Base-by-base conservation (phyloP, 768 basidiomycete species). In the Phaeotremella fagi region DNA sequence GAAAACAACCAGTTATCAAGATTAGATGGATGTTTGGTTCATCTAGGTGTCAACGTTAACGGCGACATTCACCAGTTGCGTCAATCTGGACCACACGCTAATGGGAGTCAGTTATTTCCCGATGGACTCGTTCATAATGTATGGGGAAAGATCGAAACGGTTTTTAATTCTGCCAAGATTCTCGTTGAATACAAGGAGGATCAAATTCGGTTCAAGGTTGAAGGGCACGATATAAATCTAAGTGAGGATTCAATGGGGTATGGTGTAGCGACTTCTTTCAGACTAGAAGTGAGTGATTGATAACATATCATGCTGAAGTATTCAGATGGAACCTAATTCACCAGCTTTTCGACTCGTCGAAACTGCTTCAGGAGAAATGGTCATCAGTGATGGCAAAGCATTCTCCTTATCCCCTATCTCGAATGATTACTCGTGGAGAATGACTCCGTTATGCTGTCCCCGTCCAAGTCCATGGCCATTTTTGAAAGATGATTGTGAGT, bases 401-500 rank as follows among this genome's bases (percentile, higher is more conserved):
- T 55, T 37, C 7, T 35, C 45, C 26, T 31, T 31, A 11, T 29
- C 44, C 27, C 50, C n/a, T 43, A 36, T 23, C 5, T n/a, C 46
- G 45, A 54, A 25, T 36, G 43, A 25, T 43, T 48, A 11, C 22
- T 47, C 24, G 38, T 60, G 22, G 46, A 64, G 9, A 43, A 55
- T 33, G 59, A 63, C 20, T 53, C 66, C 48, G 6, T 35, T 29
- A 33, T 54, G 49, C 47, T 58, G 51, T 47, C 60, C 41, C 22
- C 38, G 49, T 31, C 45, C 25, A 44, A 44, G 18, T 23, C 55
- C 50, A 27, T 52, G 50, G 56, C 56, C 50, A 2, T 49, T 52
- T 36, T 29, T 57, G 35, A 45, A 36, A 20, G 52, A 42, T 18
- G 46, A 48, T 45, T 41, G 38, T 41, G 38, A 45, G 44, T 45